A percentile compares a stretch with the other conserved stretches of the same genome.
phyloP scores from a whole-genome alignment of 257 asterid species.

The Sherardia arvensis region DNA sequence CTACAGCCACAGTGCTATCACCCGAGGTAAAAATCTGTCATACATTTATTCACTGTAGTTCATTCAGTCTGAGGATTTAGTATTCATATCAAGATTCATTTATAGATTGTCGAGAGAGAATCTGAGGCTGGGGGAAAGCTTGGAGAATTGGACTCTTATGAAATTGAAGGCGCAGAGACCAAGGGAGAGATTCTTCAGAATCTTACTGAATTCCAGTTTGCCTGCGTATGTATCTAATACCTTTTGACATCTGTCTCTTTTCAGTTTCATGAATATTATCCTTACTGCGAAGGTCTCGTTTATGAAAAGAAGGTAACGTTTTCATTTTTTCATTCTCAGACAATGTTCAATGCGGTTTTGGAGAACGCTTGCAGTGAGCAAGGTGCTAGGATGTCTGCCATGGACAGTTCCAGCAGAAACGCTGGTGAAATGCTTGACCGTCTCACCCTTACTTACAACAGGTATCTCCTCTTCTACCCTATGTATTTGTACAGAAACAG shows the following conservation, averaged over 20 bases:
- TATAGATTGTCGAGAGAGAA: conserved; percentile 79
- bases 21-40: conserved; percentile 63
- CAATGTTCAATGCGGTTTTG: conserved; percentile 79
- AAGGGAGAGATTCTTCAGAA: conserved; percentile 94
- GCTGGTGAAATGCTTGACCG: conserved; percentile 99
- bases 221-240: conserved; percentile 60
- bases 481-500: not conserved
- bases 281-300: not conserved
- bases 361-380: conserved; percentile 99
- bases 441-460: conserved; percentile 91
- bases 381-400: conserved; percentile 99
- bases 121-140: conserved; percentile 90
- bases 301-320: not conserved
- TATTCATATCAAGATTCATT: conserved; percentile 20
- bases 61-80: conserved; percentile 10
- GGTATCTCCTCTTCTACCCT: conserved; percentile 34
- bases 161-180: conserved; percentile 92
- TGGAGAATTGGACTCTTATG: conserved; percentile 81
- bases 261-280: not conserved
- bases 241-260: not conserved
- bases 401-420: conserved; percentile 99
- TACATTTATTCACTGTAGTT: not conserved
- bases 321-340: conserved; percentile 30
- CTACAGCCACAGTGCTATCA: conserved; percentile 72
- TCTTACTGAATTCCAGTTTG: conserved; percentile 87